These are phyloP conservation scores for Acanthamoeba culbertsoni DNA, from an alignment of 208 protist species.

Conservation along the genomic window DNA sequence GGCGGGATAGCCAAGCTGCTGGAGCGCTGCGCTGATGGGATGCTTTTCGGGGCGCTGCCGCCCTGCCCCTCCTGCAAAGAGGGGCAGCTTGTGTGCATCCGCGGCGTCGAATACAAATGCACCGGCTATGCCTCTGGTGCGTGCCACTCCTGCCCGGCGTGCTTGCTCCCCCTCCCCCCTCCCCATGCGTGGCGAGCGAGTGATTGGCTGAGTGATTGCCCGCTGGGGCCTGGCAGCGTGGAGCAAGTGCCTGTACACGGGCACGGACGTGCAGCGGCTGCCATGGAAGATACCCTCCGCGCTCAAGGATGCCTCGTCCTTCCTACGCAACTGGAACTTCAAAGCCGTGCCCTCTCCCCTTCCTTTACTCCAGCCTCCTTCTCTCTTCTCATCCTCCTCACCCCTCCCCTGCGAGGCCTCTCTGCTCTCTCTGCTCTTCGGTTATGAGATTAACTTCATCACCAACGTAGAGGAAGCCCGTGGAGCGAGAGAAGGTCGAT, in stretches of 20 bases:
- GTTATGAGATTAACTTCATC: background rate
- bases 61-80: background rate
- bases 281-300: constrained; percentile 21
- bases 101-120: background rate
- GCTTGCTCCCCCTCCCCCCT: too few species aligned
- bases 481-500: background rate
- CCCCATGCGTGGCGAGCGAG: too few species aligned
- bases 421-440: background rate
- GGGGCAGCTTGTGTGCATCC: background rate
- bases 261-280: background rate
- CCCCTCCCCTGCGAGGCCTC: too few species aligned
- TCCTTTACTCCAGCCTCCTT: too few species aligned
- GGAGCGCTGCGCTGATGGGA: background rate
- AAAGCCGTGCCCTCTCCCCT: background rate
- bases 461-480: background rate
- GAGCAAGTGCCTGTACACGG: constrained; percentile 46
- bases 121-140: background rate
- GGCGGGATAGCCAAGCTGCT: background rate
- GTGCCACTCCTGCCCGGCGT: background rate
- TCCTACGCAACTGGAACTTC: background rate
- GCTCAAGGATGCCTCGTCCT: background rate
- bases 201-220: background rate
- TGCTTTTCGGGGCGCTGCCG: constrained; percentile 42
- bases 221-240: background rate
- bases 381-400: too few species aligned